Base-by-base conservation (phyloP, 441 rosid species). In the Macaranga tanarius region DNA sequence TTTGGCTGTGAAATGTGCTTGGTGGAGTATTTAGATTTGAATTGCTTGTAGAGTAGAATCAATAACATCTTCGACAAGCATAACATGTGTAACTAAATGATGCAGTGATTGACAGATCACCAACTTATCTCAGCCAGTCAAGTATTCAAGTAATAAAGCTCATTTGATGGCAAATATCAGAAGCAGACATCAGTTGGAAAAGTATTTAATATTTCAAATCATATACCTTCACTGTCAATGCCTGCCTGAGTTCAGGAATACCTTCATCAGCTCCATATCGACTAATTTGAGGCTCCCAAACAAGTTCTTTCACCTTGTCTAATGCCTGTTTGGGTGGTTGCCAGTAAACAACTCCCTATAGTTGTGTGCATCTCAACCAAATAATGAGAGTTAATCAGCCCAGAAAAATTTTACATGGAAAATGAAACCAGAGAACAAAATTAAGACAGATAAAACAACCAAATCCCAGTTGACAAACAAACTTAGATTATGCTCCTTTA, bases 191-290 rank as follows among this genome's bases (percentile, higher is more conserved):
- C 62, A 65, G 67, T 16, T 45, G n/a, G 2, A 71, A 31, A 78
- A 28, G 63, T 34, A 15, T 25, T 58, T 48, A 70, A 68, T 17
- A 25, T 38, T 58, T 13, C 12, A 40, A 67, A 69, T 20, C 34
- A 58, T 23, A 42, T 81, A 90, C 98, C 97, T 96, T 96, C 42
- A 62, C 75, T 22, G 58, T 72, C 81, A 96, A 82, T 71, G 97
- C 98, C 28, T 72, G 83, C 74, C 97, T 81, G 55, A 93, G 88
- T 78, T 86, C 91, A 23, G 92, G 90, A 72, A 93, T 75, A 67
- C 99, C 98, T 80, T 93, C 99, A 79, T 93, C 97, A 58, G 96
- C 87, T 66, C 99, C 98, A 78, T 96, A 93, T 58, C 89, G 84
- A 79, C 98, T 92, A 70, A 91, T 19, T 1, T 75, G 28, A 71